phyloP scores from a whole-genome alignment of 1,284 basidiomycete genomes.

The Trametes hirsuta region DNA sequence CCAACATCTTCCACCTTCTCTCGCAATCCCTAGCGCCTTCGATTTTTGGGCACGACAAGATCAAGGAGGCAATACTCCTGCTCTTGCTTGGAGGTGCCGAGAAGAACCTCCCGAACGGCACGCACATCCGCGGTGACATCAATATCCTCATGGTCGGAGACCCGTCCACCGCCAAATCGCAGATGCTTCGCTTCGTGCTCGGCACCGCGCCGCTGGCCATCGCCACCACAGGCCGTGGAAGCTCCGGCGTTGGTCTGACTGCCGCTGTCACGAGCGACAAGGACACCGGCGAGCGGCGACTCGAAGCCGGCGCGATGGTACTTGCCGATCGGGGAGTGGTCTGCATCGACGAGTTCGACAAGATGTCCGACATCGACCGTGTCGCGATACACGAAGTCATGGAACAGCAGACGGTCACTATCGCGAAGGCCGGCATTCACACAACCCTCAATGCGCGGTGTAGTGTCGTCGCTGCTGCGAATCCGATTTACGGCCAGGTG shows the following conservation, averaged over 20 bases:
- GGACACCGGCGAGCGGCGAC: slow-evolving; percentile 94
- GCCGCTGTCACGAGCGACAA: slow-evolving; percentile 99
- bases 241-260: slow-evolving; percentile 97
- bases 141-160: slow-evolving; percentile 99
- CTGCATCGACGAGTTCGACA: slow-evolving; percentile 99
- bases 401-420: slow-evolving; percentile 99
- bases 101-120: slow-evolving; percentile 97
- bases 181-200: slow-evolving; percentile 95
- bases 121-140: slow-evolving; percentile 99
- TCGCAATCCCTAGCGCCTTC: slow-evolving; percentile 97
- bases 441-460: slow-evolving; percentile 98
- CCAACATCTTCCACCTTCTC: slow-evolving; percentile 86
- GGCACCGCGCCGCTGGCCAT: slow-evolving; percentile 97
- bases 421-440: slow-evolving; percentile 99
- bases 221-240: slow-evolving; percentile 96
- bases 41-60: slow-evolving; percentile 95
- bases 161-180: slow-evolving; percentile 97
- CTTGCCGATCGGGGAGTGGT: slow-evolving; percentile 99
- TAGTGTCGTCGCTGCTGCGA: slow-evolving; percentile 97
- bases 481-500: slow-evolving; percentile 98
- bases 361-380: slow-evolving; percentile 98
- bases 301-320: slow-evolving; percentile 99
- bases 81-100: slow-evolving; percentile 95
- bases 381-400: slow-evolving; percentile 99
- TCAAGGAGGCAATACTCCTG: slow-evolving; percentile 93